These are phyloP conservation scores for Suillus placidus DNA, from an alignment of 768 basidiomycete species.

Conservation along the genomic window DNA sequence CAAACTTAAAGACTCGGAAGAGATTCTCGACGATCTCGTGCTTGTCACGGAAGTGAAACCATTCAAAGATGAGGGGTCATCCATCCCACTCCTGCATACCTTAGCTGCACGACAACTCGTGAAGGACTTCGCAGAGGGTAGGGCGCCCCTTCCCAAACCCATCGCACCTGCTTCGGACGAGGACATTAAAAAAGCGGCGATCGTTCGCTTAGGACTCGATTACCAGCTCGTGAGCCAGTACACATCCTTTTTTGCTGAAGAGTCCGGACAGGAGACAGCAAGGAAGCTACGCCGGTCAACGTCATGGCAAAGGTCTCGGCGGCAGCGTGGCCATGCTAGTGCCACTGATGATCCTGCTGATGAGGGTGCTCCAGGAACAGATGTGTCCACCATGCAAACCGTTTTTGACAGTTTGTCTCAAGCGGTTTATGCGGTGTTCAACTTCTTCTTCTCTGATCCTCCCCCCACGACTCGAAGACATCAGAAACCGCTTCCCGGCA, in stretches of 20 bases:
- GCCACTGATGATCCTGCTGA: background rate
- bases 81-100: slow-evolving; percentile 48
- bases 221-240: slow-evolving; percentile 55
- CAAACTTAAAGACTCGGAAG: slow-evolving; percentile 28
- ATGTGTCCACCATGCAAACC: slow-evolving; percentile 17
- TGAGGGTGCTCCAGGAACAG: background rate
- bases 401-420: slow-evolving; percentile 23
- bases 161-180: slow-evolving; percentile 30
- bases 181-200: slow-evolving; percentile 44
- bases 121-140: slow-evolving; percentile 47
- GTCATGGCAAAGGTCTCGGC: slow-evolving; percentile 23
- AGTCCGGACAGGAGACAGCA: slow-evolving; percentile 32
- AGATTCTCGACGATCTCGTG: slow-evolving; percentile 25
- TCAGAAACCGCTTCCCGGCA: slow-evolving; percentile 20
- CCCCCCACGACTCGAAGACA: slow-evolving; percentile 5
- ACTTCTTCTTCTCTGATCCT: slow-evolving; percentile 8
- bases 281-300: slow-evolving; percentile 13
- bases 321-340: background rate
- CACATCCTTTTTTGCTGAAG: slow-evolving; percentile 62
- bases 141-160: slow-evolving; percentile 35
- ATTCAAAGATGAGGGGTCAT: slow-evolving; percentile 21
- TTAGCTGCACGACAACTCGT: slow-evolving; percentile 58
- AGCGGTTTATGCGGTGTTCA: slow-evolving; percentile 21
- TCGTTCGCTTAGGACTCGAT: slow-evolving; percentile 50
- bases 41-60: slow-evolving; percentile 29